These are phyloP conservation scores for Zarea fungicola DNA, from an alignment of 2,329 filamentous ascomycete species.

Conservation along the genomic window DNA sequence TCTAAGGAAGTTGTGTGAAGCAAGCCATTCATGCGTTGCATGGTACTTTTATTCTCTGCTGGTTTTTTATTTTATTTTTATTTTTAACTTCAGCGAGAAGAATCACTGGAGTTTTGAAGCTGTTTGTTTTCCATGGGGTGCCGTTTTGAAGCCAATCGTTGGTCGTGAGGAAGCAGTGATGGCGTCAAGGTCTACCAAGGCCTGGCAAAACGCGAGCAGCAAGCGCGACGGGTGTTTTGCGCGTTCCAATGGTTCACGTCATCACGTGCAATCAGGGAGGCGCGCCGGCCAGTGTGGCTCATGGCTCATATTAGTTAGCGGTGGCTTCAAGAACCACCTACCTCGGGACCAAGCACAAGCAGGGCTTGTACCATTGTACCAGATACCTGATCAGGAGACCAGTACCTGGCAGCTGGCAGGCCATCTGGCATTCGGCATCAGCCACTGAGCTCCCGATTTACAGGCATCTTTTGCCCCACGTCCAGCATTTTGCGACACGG, in stretches of 20 bases:
- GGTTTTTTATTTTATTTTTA: background rate
- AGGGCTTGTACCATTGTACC: no score
- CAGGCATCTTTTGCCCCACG: background rate
- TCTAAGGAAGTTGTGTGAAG: conserved; percentile 49
- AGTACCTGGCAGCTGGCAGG: conserved; percentile 5
- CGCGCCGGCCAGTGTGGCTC: no score
- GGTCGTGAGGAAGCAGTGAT: no score
- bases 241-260: no score
- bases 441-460: conserved; percentile 10
- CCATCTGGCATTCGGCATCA: conserved; percentile 10
- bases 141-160: no score
- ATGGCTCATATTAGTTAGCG: no score
- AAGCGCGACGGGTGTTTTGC: no score
- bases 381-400: no score
- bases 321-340: conserved; percentile 17
- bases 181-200: no score
- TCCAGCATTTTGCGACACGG: background rate
- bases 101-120: no score
- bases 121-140: background rate
- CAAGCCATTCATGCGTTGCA: conserved; percentile 37
- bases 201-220: no score
- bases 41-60: conserved; percentile 20
- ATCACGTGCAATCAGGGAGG: conserved; percentile 5
- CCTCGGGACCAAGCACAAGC: background rate
- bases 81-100: background rate